These are phyloP conservation scores for Chlamydomonas asymmetrica DNA, from an alignment of 139 green algal species.

Conservation along the genomic window DNA sequence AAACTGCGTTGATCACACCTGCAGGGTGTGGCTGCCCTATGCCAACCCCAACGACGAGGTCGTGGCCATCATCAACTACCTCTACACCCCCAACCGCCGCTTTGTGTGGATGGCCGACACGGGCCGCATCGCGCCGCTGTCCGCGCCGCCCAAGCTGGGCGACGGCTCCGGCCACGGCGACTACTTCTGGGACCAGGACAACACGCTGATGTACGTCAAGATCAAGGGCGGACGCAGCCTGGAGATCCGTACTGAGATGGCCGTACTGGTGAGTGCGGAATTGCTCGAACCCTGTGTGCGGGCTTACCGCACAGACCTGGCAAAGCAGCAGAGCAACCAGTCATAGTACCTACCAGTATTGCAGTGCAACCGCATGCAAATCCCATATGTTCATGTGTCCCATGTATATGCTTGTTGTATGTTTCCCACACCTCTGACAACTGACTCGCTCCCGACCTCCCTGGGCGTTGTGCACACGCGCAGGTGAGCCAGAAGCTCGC, in stretches of 20 bases:
- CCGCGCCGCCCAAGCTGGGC: conserved; percentile 11
- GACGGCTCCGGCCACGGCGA: conserved; percentile 31
- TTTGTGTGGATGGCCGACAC: conserved; percentile 7
- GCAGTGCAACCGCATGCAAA: too few species aligned
- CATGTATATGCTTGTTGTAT: neutral
- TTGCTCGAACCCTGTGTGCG: neutral
- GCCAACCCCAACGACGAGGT: conserved; percentile 29
- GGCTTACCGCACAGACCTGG: too few species aligned
- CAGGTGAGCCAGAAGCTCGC: conserved; percentile 10
- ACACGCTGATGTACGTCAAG: conserved; percentile 28
- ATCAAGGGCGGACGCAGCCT: conserved; percentile 26
- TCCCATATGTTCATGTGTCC: too few species aligned
- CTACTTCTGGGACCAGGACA: conserved; percentile 40
- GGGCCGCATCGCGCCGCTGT: conserved; percentile 15
- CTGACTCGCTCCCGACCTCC: neutral
- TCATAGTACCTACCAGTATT: too few species aligned
- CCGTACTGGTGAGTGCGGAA: conserved; percentile 12
- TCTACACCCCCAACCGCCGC: conserved; percentile 28
- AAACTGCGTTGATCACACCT: neutral
- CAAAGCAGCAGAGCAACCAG: too few species aligned
- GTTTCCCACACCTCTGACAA: neutral
- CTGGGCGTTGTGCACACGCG: neutral
- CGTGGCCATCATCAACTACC: conserved; percentile 38
- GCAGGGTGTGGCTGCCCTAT: conserved; percentile 44
- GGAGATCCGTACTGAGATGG: conserved; percentile 38